Evolutionary conservation across 2,329 filamentous ascomycete genomes (phyloP).

Genomic region (Fusarium newnesense): DNA sequence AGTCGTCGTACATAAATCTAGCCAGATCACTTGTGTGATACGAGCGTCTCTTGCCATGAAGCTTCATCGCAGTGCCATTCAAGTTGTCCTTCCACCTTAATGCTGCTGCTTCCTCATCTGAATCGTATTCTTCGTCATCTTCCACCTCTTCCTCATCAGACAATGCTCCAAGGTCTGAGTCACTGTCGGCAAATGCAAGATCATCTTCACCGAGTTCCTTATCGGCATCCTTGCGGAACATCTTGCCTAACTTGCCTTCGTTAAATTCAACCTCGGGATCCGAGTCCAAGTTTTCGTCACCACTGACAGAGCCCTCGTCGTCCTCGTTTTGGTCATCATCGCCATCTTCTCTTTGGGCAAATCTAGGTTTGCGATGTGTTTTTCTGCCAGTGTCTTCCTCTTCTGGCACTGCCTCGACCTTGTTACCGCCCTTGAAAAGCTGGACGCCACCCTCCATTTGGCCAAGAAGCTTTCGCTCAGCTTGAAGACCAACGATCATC

Average conservation of each 20-base stretch:
- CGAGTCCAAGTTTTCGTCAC: conserved; percentile 61
- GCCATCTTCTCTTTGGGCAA: conserved; percentile 69
- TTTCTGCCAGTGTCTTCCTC: conserved; percentile 70
- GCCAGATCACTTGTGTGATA: conserved; percentile 87
- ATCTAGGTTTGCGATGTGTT: conserved; percentile 65
- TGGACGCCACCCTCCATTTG: conserved; percentile 84
- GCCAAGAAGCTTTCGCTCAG: conserved; percentile 82
- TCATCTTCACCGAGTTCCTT: conserved; percentile 72
- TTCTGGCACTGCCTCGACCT: conserved; percentile 67
- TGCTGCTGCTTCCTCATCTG: conserved; percentile 76
- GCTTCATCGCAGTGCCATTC: conserved; percentile 74
- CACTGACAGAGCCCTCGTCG: conserved; percentile 65
- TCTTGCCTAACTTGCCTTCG: conserved; percentile 68
- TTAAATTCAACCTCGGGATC: conserved; percentile 67
- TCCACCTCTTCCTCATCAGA: conserved; percentile 65
- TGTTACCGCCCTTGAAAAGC: conserved; percentile 82
- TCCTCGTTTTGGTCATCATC: conserved; percentile 64
- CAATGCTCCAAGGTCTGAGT: conserved; percentile 93
- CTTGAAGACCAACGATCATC: conserved; percentile 89
- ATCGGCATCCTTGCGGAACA: conserved; percentile 66
- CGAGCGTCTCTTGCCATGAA: conserved; percentile 75
- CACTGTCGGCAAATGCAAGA: conserved; percentile 92
- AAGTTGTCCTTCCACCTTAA: conserved; percentile 92
- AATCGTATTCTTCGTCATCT: conserved; percentile 63
- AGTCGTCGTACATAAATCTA: conserved; percentile 87